Conservation (phyloP, 306 rosid species). For the Lathyrus tuberosus region DNA sequence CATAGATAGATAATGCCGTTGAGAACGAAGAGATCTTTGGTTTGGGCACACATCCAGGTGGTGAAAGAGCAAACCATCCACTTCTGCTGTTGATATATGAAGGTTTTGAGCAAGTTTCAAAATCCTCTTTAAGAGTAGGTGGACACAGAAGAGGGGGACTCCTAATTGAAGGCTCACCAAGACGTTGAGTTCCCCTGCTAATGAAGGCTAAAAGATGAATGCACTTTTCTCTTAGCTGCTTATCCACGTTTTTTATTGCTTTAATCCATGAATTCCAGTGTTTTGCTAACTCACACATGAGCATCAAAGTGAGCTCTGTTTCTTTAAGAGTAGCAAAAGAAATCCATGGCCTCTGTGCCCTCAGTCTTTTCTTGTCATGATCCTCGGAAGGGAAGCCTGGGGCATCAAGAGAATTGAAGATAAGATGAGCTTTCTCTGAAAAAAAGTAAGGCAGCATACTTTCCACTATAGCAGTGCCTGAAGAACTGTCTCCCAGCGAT, state of each 20-base stretch:
- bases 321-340: constrained; percentile 73
- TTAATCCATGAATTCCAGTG: constrained; percentile 85
- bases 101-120: constrained; percentile 65
- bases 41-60: constrained; percentile 67
- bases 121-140: constrained; percentile 80
- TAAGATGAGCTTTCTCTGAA: constrained; percentile 68
- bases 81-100: constrained; percentile 65
- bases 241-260: constrained; percentile 70
- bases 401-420: constrained; percentile 72
- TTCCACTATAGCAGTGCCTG: constrained; percentile 70
- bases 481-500: constrained; percentile 81
- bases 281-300: constrained; percentile 82
- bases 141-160: constrained; percentile 69
- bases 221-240: constrained; percentile 81
- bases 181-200: constrained; percentile 75
- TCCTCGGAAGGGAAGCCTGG: constrained; percentile 75
- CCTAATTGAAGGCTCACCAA: constrained; percentile 57
- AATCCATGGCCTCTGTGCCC: constrained; percentile 61
- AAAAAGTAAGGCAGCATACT: constrained; percentile 75
- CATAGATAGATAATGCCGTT: constrained; percentile 47
- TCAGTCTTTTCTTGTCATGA: constrained; percentile 79
- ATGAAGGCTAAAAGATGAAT: constrained; percentile 93
- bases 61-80: constrained; percentile 92
- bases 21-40: constrained; percentile 59
- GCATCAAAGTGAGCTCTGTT: constrained; percentile 80